Conservation (phyloP, 768 basidiomycete species). For the Suillus subalutaceus region DNA sequence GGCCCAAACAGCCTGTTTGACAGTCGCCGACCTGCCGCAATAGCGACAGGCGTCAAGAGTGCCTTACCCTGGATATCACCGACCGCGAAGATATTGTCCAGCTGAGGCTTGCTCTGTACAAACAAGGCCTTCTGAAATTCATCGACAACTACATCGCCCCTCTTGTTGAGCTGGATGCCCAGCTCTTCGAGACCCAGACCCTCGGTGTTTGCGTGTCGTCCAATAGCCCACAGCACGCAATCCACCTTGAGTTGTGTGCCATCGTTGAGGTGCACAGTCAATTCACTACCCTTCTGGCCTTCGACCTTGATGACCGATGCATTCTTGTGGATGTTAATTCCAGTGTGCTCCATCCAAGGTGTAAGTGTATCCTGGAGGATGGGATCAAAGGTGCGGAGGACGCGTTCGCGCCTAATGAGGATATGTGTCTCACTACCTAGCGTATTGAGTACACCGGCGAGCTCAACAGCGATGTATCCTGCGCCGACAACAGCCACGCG, state of each 20-base stretch:
- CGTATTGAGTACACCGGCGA: conserved; percentile 91
- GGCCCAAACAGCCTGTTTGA: conserved; percentile 91
- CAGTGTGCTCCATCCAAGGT: conserved; percentile 93
- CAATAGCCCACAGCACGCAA: conserved; percentile 91
- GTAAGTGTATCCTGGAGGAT: conserved; percentile 81
- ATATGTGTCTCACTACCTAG: conserved; percentile 92
- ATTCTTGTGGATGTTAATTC: conserved; percentile 83
- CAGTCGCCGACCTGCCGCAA: conserved; percentile 90
- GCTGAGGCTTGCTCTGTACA: conserved; percentile 45
- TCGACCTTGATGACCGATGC: conserved; percentile 77
- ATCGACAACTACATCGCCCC: conserved; percentile 88
- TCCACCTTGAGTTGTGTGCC: conserved; percentile 87
- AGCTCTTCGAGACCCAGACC: conserved; percentile 76
- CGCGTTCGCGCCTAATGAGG: conserved; percentile 86
- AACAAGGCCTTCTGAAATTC: conserved; percentile 81
- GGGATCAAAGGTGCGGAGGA: conserved; percentile 93
- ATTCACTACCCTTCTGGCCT: conserved; percentile 67
- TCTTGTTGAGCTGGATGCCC: conserved; percentile 73
- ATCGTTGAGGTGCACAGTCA: conserved; percentile 76
- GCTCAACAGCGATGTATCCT: conserved; percentile 97
- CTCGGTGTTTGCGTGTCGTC: conserved; percentile 80
- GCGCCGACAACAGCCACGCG: conserved; percentile 95
- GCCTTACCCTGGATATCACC: conserved; percentile 95
- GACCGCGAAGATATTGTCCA: conserved; percentile 62
- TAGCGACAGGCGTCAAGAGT: conserved; percentile 94